These are phyloP conservation scores for Euryodendron excelsum DNA, from an alignment of 148 eudicot species.

Conservation along the genomic window DNA sequence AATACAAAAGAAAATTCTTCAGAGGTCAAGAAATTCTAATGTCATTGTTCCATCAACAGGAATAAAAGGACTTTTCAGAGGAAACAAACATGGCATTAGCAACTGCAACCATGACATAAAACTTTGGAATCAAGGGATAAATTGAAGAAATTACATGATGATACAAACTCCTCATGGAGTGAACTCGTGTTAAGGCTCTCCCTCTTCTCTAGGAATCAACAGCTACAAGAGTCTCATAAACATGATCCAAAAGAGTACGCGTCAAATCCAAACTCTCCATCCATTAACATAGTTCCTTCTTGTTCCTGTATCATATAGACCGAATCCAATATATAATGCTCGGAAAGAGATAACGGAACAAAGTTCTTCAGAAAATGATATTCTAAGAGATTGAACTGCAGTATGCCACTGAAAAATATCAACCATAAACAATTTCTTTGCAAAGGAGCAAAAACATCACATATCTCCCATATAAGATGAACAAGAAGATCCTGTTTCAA, in stretches of 20 bases:
- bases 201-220: conserved; percentile 3
- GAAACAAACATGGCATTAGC: conserved; percentile 7
- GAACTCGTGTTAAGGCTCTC: not conserved
- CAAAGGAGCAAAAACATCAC: not conserved
- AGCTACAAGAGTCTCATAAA: conserved; percentile 20
- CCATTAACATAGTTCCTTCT: conserved; percentile 30
- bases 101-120: conserved; percentile 10
- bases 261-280: conserved; percentile 47
- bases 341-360: not conserved
- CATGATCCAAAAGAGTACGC: conserved; percentile 36
- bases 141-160: conserved; percentile 21
- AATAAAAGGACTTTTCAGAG: not conserved
- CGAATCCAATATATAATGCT: not conserved
- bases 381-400: too few relatives aligned
- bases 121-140: not conserved
- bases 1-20: too few relatives aligned
- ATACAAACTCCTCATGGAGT: conserved; percentile 18
- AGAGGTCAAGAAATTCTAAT: too few relatives aligned
- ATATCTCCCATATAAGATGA: not conserved
- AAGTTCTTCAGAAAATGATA: not conserved
- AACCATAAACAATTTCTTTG: too few relatives aligned
- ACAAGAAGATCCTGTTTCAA: not conserved
- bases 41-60: not conserved
- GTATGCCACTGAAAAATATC: not conserved
- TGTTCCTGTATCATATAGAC: conserved; percentile 40